Percentiles rank a stretch among this genome's conserved stretches.
phyloP scores from a whole-genome alignment of 257 asterid species.

The Petunia secreta region DNA sequence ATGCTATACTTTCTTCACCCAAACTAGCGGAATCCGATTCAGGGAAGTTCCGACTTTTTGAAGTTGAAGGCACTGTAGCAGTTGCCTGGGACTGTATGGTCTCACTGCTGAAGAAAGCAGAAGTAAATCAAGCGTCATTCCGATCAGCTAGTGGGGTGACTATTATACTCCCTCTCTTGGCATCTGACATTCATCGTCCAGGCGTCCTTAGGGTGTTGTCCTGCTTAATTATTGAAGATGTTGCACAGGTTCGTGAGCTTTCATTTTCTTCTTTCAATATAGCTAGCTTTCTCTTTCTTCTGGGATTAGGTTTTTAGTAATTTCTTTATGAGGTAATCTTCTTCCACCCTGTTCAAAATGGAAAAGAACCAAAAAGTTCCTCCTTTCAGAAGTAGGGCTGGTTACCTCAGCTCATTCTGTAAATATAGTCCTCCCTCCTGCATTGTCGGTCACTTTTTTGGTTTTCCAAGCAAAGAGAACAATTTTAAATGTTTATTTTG shows the following conservation, averaged over 20 bases:
- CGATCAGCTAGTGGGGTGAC: conserved; percentile 85
- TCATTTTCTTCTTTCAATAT: conserved; percentile 13
- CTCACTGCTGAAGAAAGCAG: conserved; percentile 87
- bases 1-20: conserved; percentile 94
- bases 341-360: neutral
- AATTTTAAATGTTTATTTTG: neutral
- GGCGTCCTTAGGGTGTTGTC: conserved; percentile 92
- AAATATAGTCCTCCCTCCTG: neutral
- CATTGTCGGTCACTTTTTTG: neutral
- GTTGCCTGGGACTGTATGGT: conserved; percentile 96
- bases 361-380: neutral
- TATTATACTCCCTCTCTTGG: conserved; percentile 82
- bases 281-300: neutral
- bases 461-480: neutral
- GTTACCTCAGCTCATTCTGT: neutral
- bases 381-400: neutral
- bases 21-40: conserved; percentile 85
- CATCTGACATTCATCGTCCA: conserved; percentile 79
- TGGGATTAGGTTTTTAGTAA: neutral
- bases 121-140: conserved; percentile 82
- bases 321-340: neutral
- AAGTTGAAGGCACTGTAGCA: conserved; percentile 67
- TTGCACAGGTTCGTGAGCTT: conserved; percentile 63
- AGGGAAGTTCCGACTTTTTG: conserved; percentile 77
- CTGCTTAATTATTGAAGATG: conserved; percentile 91